Evolutionary conservation across 2,329 filamentous ascomycete species (phyloP), one percentile per base, ranked within the genome.

Genomic region (Zymoseptoria brevis): DNA sequence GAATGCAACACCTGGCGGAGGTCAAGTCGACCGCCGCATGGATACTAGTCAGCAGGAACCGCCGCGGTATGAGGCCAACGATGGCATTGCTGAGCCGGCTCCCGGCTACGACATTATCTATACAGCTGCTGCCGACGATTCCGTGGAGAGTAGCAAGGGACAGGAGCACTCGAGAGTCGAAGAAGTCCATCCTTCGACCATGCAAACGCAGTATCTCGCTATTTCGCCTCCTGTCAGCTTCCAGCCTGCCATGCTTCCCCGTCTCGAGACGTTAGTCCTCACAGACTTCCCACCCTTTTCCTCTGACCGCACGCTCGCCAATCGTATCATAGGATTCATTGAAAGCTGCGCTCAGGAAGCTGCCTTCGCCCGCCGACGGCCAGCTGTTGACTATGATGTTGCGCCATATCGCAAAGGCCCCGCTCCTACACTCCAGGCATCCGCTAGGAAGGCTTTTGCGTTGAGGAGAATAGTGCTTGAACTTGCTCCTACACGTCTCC

Each of bases 401-500:
- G 82, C 83, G n/a, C 82, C 83, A 2, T 83, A 82, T 1, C 75
- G 78, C 52, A 76, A 75, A 61, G 77, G 81, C 7, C 73, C 75
- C 7, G 71, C 74, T 48, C 78, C 80, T 21, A 77, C 80, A 1
- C 73, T 78, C 26, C 77, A 76, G 29, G 73, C 70, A 29, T 69
- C 69, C 13, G 66, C 69, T 1, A 60, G 65, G 29, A 66, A 66
- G 41, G 58, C 82, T 1, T 86, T 86, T 65, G 80, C 80, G 1
- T 71, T 86, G 16, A 75, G 75, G 41, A 76, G 77, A n/a, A 74
- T 86, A 19, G 75, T 85, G 1, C 73, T 86, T 0, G 83, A 86
- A 65, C 75, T 83, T 55, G 75, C 74, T 8, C 73, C 75, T 1
- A 70, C 75, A 16, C 11, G 13, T 16, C 1, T n/a, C 49, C 72